phyloP scores from a whole-genome alignment of 2,329 filamentous ascomycete genomes.

The Fonsecaea monophora region DNA sequence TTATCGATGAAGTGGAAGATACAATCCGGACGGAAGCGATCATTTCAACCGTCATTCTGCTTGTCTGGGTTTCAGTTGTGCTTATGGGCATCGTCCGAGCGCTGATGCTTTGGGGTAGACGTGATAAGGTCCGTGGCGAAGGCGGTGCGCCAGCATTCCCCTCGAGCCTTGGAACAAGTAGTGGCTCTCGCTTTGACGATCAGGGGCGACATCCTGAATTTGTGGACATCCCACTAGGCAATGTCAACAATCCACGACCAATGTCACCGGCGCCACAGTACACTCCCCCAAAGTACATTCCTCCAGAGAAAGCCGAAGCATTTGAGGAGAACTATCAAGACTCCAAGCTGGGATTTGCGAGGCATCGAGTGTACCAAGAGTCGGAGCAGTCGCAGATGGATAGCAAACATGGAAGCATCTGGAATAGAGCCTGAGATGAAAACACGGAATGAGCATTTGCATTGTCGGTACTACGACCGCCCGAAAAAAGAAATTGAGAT shows the following conservation, averaged over 20 bases:
- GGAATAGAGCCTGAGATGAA: conserved; percentile 21
- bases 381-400: conserved; percentile 38
- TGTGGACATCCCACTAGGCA: conserved; percentile 48
- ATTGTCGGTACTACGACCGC: neutral
- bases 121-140: conserved; percentile 67
- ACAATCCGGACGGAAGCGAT: conserved; percentile 78
- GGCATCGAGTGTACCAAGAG: conserved; percentile 46
- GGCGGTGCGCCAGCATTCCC: conserved; percentile 55
- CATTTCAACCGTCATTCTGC: conserved; percentile 75
- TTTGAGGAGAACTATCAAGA: conserved; percentile 45
- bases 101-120: conserved; percentile 64
- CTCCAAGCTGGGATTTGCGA: conserved; percentile 54
- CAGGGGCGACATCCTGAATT: conserved; percentile 45
- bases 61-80: conserved; percentile 78
- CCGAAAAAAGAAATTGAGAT: neutral
- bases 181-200: conserved; percentile 35
- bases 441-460: conserved; percentile 16
- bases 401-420: conserved; percentile 31
- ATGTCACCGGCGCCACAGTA: conserved; percentile 41
- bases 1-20: conserved; percentile 70
- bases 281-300: conserved; percentile 40
- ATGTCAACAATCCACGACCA: conserved; percentile 38
- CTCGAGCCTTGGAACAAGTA: conserved; percentile 27
- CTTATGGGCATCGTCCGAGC: conserved; percentile 75
- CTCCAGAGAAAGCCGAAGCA: conserved; percentile 28